Evolutionary conservation across 2,329 filamentous ascomycete species (phyloP).

Genomic region (Penicillium sp.): DNA sequence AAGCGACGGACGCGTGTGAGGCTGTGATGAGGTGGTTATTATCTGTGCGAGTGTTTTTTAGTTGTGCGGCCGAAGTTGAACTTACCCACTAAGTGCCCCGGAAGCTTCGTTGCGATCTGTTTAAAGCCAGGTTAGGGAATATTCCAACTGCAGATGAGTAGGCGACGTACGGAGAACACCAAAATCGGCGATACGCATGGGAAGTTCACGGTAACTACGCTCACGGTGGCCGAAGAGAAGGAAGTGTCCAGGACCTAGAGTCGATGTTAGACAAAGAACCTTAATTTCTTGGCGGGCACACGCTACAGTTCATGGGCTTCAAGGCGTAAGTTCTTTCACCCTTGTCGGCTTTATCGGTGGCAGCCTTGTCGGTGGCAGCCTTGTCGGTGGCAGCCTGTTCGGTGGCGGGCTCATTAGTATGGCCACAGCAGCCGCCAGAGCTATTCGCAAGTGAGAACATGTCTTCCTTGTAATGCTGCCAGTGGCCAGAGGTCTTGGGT

Average conservation of each 20-base stretch:
- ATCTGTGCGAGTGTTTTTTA: background rate
- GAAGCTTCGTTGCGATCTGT: conserved; percentile 87
- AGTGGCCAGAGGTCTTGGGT: conserved; percentile 79
- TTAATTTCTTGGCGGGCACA: background rate
- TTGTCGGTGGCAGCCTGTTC: too few relatives aligned
- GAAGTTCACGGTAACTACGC: conserved; percentile 85
- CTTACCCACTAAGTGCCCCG: conserved; percentile 76
- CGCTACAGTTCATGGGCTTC: conserved; percentile 91
- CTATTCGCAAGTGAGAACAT: conserved; percentile 74
- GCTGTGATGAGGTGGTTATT: background rate
- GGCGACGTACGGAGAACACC: conserved; percentile 66
- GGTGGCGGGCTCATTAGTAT: too few relatives aligned
- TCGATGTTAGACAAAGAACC: background rate
- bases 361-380: too few relatives aligned
- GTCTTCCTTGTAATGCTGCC: conserved; percentile 90
- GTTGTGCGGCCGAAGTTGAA: background rate
- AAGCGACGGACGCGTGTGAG: conserved; percentile 91
- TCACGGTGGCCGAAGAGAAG: conserved; percentile 81
- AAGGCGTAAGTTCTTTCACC: conserved; percentile 68
- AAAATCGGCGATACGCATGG: conserved; percentile 92
- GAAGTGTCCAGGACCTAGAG: conserved; percentile 72
- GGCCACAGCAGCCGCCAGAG: too few relatives aligned
- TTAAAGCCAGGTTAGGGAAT: background rate
- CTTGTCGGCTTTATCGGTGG: conserved; percentile 65
- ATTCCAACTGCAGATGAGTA: background rate